A percentile compares a stretch with the other conserved stretches of the same genome.
Evolutionary conservation across 2,329 filamentous ascomycete genomes (phyloP).

Genomic region (Hypomyces perniciosus): DNA sequence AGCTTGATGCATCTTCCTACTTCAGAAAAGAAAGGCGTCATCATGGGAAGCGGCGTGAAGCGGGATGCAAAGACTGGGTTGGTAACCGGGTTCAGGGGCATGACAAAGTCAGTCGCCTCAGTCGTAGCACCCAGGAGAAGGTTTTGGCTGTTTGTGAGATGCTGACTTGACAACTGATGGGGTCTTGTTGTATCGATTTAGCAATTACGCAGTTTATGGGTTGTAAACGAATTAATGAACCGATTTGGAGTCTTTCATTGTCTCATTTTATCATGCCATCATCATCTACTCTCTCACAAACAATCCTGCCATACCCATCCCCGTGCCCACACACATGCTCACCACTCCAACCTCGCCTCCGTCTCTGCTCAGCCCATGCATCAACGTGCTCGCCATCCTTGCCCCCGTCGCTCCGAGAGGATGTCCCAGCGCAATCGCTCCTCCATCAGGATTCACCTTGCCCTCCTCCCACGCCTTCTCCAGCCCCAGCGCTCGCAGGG

Average conservation of each 20-base stretch:
- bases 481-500: constrained; percentile 63
- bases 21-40: constrained; percentile 28
- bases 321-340: constrained; percentile 83
- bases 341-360: constrained; percentile 76
- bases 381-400: constrained; percentile 67
- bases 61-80: constrained; percentile 34
- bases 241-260: background rate
- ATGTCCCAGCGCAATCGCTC: constrained; percentile 90
- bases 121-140: too few relatives aligned
- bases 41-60: constrained; percentile 37
- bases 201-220: too few relatives aligned
- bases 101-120: background rate
- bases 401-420: constrained; percentile 85
- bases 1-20: constrained; percentile 25
- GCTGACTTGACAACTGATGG: background rate
- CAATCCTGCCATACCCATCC: constrained; percentile 69
- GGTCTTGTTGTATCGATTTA: too few relatives aligned
- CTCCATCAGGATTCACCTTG: constrained; percentile 85
- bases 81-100: constrained; percentile 25
- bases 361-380: constrained; percentile 60
- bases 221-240: background rate
- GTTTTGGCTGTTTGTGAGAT: background rate
- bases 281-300: constrained; percentile 54
- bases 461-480: constrained; percentile 55
- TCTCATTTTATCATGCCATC: background rate